Evolutionary conservation across 352 stramenopile species (phyloP), one percentile per base, ranked within the genome.

Genomic region (Globisporangium viniferum): DNA sequence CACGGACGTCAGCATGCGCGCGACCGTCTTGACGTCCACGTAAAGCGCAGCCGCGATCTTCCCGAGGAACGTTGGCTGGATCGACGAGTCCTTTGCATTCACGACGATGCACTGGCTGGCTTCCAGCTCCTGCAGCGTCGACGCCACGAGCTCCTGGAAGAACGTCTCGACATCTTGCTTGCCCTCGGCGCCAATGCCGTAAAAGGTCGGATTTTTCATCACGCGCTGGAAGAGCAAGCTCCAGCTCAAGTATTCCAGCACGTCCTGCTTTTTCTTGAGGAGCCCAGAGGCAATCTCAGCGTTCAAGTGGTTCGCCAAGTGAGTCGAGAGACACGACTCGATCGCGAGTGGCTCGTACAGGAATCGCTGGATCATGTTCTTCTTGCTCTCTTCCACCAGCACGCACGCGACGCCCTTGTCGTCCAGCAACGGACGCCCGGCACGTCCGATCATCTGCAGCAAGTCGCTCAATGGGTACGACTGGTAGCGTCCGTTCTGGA

Each of bases 361-460:
- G 62, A 99, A 99, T 64, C 98, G 98, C 73, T 98, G 95, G 49
- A 97, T 99, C 80, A 99, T 99, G 71, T 97, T 98, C 83, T 99
- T 99, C 83, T 99, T 99, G 49, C 90, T 93, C 65, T 98, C 95
- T 73, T 98, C 90, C 9, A 98, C 95, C 57, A 99, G 89, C 20
- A 99, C 97, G 73, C 98, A 98, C 18, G 97, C 98, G 39, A 98
- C 84, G 41, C 96, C 96, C 73, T 93, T 89, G 22, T 92, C 92
- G 75, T 99, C 97, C 72, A 99, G 97, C 53, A 98, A 82, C 27
- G 97, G 97, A 3, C 98, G 88, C 9, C 98, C 98, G 4, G 98
- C 98, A 60, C 98, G 84, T 14, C 98, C 98, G 83, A 99, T 99
- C 98, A 99, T 99, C 76, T 99, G 98, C n/a, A 99, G 73, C 39